Evolutionary conservation across 2,329 filamentous ascomycete genomes (phyloP).

Genomic region (Talaromyces funiculosus): DNA sequence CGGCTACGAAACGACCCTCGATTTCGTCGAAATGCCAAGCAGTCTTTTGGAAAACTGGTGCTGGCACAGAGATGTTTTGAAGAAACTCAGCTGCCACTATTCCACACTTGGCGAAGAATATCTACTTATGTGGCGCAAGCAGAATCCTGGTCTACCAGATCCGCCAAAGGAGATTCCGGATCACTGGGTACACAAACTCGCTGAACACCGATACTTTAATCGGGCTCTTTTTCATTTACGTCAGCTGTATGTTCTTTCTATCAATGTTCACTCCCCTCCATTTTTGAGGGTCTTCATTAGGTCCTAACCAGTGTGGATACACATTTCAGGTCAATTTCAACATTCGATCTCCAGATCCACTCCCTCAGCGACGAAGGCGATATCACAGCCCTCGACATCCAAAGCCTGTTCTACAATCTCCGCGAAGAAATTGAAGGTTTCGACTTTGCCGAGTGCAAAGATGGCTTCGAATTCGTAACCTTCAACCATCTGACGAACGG

Average conservation of each 20-base stretch:
- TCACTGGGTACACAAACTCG: not conserved
- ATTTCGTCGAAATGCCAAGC: conserved; percentile 40
- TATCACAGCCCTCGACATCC: not conserved
- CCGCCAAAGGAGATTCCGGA: not conserved
- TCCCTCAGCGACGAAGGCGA: not conserved
- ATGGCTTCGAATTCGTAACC: not conserved
- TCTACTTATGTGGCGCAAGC: not conserved
- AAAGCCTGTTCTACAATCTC: not conserved
- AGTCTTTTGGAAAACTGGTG: conserved; percentile 43
- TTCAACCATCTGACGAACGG: not conserved
- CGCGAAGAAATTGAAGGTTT: not conserved
- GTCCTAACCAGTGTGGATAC: no score
- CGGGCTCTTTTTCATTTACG: not conserved
- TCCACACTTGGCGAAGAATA: not conserved
- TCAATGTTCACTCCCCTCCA: no score
- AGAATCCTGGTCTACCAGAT: not conserved
- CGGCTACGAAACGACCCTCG: conserved; percentile 24
- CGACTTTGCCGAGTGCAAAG: not conserved
- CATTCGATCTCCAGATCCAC: not conserved
- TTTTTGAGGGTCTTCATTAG: no score
- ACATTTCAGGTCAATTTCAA: not conserved
- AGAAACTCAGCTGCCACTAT: not conserved
- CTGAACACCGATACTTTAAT: not conserved
- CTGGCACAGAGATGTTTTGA: conserved; percentile 22
- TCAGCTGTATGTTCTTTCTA: not conserved